Base-by-base conservation (phyloP, 1,139 yeast genomes). In the Candida pseudocylindracea region DNA sequence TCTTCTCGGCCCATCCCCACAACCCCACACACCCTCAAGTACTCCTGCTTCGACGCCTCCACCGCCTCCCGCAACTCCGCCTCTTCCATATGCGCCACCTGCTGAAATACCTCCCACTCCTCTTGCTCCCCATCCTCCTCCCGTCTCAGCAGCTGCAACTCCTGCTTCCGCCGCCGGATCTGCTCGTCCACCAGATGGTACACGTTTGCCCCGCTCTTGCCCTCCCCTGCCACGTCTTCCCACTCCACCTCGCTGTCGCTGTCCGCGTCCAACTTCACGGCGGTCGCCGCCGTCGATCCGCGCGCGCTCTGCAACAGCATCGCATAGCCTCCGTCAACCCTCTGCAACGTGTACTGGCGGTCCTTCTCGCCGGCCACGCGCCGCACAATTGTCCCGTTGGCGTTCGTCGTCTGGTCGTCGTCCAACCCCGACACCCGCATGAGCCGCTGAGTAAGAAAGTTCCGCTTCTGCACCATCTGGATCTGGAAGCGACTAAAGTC, bases 401-500 rank as follows among this genome's bases (percentile, higher is more conserved):
- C 20, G 6, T 15, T 15, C 6, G 20, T 15, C 20, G 20, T 15
- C 6, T 15, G 20, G n/a, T 69, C 81, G 33, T 75, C 79, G 5
- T 34, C 35, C 70, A 79, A 63, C 0, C 95, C 96, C 8, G 81
- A 68, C 2, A 78, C 69, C 40, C 72, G 73, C 83, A 91, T 76
- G 28, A 88, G 56, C 41, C 71, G 65, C 49, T 88, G 96, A 0
- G 98, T 88, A 41, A 75, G 72, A 45, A 69, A 83, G 48, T 91
- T 91, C 39, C 99, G 61, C 49, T 81, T 81, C 40, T 81, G 79
- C 2, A 91, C 96, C 63, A 88, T 80, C 42, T 79, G 72, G 38
- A 91, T 79, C 49, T 91, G 99, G 49, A 91, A 91, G 43, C 67
- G 72, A 12, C 95, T 83, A 45, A 91, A 91, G 37, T 83, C 95